Evolutionary conservation across 2,329 filamentous ascomycete species (phyloP).

Genomic region (Conoideocrella luteorostrata): DNA sequence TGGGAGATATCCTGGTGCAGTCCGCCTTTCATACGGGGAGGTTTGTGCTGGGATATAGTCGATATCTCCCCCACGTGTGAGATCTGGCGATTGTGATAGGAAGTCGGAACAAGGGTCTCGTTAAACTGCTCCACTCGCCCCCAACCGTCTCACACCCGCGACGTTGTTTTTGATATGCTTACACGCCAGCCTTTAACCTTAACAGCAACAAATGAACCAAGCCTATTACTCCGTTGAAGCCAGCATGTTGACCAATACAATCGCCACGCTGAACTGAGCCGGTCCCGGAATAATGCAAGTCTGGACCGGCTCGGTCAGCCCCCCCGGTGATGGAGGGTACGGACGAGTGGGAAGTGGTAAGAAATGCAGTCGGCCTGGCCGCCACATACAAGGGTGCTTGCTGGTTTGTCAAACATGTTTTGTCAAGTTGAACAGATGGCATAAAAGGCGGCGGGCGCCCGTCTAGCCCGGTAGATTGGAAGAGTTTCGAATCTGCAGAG

Average conservation of each 20-base stretch:
- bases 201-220: background rate
- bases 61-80: conserved; percentile 3
- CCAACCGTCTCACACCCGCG: background rate
- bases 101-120: background rate
- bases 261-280: background rate
- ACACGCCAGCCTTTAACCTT: background rate
- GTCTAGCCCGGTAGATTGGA: background rate
- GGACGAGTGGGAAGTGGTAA: too few species aligned
- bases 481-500: background rate
- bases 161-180: conserved; percentile 1
- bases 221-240: background rate
- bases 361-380: background rate
- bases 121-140: background rate
- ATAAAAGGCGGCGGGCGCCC: conserved; percentile 1
- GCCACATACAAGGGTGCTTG: background rate
- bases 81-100: conserved; percentile 3
- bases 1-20: background rate
- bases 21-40: too few species aligned
- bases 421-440: background rate
- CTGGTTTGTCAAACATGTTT: background rate
- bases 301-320: background rate
- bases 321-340: background rate
- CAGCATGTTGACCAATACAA: background rate
- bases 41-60: background rate
- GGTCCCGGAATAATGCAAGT: background rate